Evolutionary conservation across 2,329 filamentous ascomycete genomes (phyloP).

Genomic region (Arthrobotrys iridis): DNA sequence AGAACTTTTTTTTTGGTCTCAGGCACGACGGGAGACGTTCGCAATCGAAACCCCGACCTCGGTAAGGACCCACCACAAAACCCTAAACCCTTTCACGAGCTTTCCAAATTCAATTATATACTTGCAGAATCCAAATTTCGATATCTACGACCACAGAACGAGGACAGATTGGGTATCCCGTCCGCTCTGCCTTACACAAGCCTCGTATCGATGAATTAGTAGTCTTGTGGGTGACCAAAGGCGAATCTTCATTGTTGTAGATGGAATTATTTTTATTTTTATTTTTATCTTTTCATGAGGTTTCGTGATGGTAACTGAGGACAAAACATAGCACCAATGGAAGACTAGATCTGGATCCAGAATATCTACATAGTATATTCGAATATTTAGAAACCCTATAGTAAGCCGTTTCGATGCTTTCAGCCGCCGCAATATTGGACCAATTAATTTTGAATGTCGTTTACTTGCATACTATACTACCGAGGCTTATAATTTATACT

Average conservation of each 20-base stretch:
- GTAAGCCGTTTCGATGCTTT: too few species aligned
- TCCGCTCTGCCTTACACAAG: constrained; percentile 45
- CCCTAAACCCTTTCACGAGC: constrained; percentile 3
- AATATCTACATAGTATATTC: too few species aligned
- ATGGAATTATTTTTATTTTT: background rate
- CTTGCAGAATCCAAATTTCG: background rate
- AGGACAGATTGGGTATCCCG: constrained; percentile 30
- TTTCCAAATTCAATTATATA: background rate
- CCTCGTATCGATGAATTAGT: constrained; percentile 49
- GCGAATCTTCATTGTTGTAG: constrained; percentile 51
- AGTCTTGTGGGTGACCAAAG: constrained; percentile 44
- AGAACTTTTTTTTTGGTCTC: background rate
- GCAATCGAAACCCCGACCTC: background rate
- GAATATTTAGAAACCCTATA: too few species aligned
- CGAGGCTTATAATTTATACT: too few species aligned
- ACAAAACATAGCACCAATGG: too few species aligned
- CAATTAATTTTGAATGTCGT: too few species aligned
- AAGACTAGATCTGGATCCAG: too few species aligned
- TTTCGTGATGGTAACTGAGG: background rate
- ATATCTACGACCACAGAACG: constrained; percentile 41
- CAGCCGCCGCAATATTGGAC: too few species aligned
- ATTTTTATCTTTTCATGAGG: background rate
- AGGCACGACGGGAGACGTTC: too few species aligned
- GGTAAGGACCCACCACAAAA: background rate
- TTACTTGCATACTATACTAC: too few species aligned